These are phyloP conservation scores for Colletotrichum sp. DNA, from an alignment of 2,329 filamentous ascomycete genomes.

Conservation along the genomic window DNA sequence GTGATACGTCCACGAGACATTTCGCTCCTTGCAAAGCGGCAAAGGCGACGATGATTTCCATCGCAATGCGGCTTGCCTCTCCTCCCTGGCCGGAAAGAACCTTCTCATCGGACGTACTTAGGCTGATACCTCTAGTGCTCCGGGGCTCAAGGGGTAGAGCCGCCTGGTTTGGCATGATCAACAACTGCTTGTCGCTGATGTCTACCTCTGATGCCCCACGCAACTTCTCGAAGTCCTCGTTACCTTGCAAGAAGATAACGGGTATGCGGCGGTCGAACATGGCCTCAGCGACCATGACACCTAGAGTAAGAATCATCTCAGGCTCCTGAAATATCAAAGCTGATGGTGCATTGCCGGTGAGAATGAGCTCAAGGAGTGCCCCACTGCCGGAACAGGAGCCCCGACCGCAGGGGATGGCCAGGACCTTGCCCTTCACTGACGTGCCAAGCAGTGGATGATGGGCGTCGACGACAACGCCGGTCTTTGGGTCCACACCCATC, in stretches of 20 bases:
- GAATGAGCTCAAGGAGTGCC: conserved; percentile 48
- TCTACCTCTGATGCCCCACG: background rate
- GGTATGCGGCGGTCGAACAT: conserved; percentile 46
- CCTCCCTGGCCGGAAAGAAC: conserved; percentile 35
- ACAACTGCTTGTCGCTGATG: background rate
- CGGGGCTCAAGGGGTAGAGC: background rate
- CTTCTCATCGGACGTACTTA: conserved; percentile 20
- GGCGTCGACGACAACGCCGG: conserved; percentile 46
- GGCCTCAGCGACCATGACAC: conserved; percentile 46
- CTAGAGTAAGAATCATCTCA: conserved; percentile 50
- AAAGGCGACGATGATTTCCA: conserved; percentile 41
- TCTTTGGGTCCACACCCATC: conserved; percentile 46
- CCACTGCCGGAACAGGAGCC: conserved; percentile 52
- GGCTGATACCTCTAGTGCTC: background rate
- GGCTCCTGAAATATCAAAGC: conserved; percentile 45
- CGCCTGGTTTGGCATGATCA: background rate
- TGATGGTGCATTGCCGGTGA: conserved; percentile 40
- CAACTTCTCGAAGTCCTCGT: conserved; percentile 14
- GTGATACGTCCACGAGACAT: conserved; percentile 39
- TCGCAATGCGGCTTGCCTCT: conserved; percentile 36
- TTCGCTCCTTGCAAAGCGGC: conserved; percentile 37
- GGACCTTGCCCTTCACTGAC: conserved; percentile 33
- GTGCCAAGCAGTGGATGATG: conserved; percentile 44
- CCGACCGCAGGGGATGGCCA: conserved; percentile 50
- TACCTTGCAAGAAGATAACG: conserved; percentile 29